Evolutionary conservation across 176 grass and related monocot species (phyloP).

Genomic region (Oryza glaberrima): DNA sequence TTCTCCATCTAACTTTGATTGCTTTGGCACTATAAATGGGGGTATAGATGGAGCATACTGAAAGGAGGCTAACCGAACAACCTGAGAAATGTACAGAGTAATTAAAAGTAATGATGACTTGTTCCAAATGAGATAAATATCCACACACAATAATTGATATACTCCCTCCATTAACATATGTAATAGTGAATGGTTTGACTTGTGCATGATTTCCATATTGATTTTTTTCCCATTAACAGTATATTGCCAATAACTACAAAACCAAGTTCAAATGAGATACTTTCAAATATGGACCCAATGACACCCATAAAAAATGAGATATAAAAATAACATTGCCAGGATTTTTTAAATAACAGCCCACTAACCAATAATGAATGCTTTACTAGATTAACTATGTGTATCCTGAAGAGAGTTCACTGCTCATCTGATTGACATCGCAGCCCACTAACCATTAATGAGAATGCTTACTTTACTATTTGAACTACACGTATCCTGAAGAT

Average conservation of each 20-base stretch:
- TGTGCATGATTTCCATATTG: neutral
- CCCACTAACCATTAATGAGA: slow-evolving; percentile 10
- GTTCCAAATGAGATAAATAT: neutral
- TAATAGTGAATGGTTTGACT: neutral
- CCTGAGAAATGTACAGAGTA: slow-evolving; percentile 51
- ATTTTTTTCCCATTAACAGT: neutral
- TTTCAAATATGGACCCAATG: neutral
- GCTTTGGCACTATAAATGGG: slow-evolving; percentile 82
- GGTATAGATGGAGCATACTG: slow-evolving; percentile 81
- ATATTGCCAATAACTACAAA: neutral
- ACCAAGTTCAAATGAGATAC: neutral
- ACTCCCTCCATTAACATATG: neutral
- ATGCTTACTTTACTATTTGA: neutral
- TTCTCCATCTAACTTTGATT: slow-evolving; percentile 76
- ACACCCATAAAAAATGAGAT: neutral
- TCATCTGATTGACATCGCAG: neutral
- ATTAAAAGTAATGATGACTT: slow-evolving; percentile 22
- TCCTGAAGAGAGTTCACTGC: neutral
- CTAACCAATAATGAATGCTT: neutral
- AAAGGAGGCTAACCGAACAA: slow-evolving; percentile 97
- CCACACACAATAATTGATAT: neutral
- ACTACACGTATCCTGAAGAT: neutral
- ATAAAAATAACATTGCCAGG: neutral
- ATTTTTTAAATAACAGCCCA: neutral
- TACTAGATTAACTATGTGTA: neutral